Percentiles rank a stretch among this genome's conserved stretches.
Conservation (phyloP, 352 stramenopile genomes). For the Globisporangium spiculum region DNA sequence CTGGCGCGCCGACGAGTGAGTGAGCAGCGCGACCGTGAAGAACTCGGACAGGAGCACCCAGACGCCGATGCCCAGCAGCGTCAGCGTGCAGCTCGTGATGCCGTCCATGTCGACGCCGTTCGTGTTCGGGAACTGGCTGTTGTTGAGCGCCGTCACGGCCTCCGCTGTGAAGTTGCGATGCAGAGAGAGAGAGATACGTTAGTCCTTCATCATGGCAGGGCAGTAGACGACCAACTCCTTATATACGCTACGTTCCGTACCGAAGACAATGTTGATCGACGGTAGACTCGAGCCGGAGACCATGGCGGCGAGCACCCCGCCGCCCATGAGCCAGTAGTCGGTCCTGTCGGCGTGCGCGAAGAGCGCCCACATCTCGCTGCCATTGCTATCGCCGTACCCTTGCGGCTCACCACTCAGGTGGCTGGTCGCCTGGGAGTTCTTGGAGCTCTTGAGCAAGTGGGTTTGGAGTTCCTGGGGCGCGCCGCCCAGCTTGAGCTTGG, state of each 20-base stretch:
- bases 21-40: constrained; percentile 20
- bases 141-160: constrained; percentile 23
- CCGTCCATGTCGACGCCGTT: constrained; percentile 24
- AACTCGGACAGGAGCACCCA: constrained; percentile 25
- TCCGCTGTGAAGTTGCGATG: constrained; percentile 4
- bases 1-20: constrained; percentile 20
- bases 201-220: too few relatives aligned
- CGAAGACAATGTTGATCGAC: constrained; percentile 23
- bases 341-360: constrained; percentile 24
- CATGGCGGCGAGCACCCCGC: constrained; percentile 18
- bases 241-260: neutral
- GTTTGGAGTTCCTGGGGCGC: constrained; percentile 6
- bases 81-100: constrained; percentile 17
- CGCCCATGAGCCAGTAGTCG: constrained; percentile 21
- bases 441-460: constrained; percentile 15
- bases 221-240: neutral
- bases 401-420: too few relatives aligned
- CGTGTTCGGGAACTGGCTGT: constrained; percentile 14
- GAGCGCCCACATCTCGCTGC: constrained; percentile 17
- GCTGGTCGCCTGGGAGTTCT: neutral
- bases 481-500: neutral
- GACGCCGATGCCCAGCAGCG: constrained; percentile 22
- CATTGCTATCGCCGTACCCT: too few relatives aligned
- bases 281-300: constrained; percentile 22
- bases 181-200: too few relatives aligned